Evolutionary conservation across 768 basidiomycete species (phyloP), one percentile per base, ranked within the genome.

Genomic region (Aureoboletus auriporus): DNA sequence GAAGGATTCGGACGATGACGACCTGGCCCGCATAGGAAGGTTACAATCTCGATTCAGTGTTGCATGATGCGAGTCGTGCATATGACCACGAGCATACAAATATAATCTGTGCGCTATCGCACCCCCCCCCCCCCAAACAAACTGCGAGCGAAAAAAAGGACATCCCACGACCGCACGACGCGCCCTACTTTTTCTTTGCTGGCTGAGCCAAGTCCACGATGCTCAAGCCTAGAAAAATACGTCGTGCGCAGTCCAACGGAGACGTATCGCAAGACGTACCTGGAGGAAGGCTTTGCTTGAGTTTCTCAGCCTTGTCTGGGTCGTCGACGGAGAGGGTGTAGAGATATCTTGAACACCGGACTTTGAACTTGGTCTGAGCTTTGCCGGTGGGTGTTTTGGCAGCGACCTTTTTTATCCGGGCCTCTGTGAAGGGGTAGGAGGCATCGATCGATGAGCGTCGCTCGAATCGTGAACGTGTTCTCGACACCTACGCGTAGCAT

Each of bases 311-410:
- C 80, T 97, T 98, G 71, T 96, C 93, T 64, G 90, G 83, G 75
- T 99, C 96, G 69, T 93, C 88, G 67, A 98, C 71, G 53, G 84
- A 82, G 55, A 98, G 82, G n/a, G 96, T 98, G 85, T 99, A 99
- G 53, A 94, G 85, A 72, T 93, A 93, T 69, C 89, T 81, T 52
- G 89, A 87, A 77, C 94, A 97, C 69, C 96, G 82, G 67, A 99
- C 83, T 82, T 99, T 99, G 84, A 98, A 97, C 76, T 98, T 99
- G 67, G 89, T 95, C 72, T 83, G 78, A 31, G 77, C 76, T 75
- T 91, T 91, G 61, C 82, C 86, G 42, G 79, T 78, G 30, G 82
- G 68, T 28, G 76, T 70, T 69, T 78, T 82, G 34, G 87, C 74
- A 50, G 80, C 76, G 53, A 86, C 86, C 78, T 94, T 96, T 79